Base-by-base conservation (phyloP, 2,329 filamentous ascomycete genomes). In the Fusarium sublunatum region DNA sequence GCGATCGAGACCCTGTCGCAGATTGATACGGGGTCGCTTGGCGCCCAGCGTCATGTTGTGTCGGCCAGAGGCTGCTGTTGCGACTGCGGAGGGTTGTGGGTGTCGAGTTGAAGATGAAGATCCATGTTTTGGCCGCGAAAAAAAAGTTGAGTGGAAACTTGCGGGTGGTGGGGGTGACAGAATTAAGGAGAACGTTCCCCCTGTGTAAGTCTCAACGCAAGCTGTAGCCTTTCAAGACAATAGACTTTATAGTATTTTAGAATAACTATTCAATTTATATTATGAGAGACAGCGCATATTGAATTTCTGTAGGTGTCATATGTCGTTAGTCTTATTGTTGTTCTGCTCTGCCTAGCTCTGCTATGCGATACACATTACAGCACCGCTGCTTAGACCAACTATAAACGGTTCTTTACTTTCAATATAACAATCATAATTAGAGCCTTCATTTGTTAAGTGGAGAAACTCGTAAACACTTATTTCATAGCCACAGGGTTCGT, bases 1-100 rank as follows among this genome's bases (percentile, higher is more conserved):
- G 59, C 83, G 83, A 69, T 92, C 90, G 32, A 92, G 75, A 19
- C 70, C 67, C 9, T 64, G 66, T 10, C 67, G 68, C 10, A 76
- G 60, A 12, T 48, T 67, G 5, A 54, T 39, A 2, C 61, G 63
- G 4, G 61, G 38, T n/a, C 47, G 34, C 12, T 58, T 67, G 10
- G 35, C 47, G 13, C 54, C 61, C 22, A 65, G 28, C 13, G 64
- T 52, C 68, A 70, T 70, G 40, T 24, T 48, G 26, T 34, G 19
- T 19, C 19, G 19, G 6, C 22, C 45, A 31, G 7, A 4, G 29
- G 22, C 28, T 50, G 44, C 5, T 26, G 25, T 8, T 38, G 31
- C n/a, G 22, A 5, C n/a, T 26, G 22, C 7, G 12, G 12, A 10
- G 13, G n/a, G 12, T 10, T 43, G 47, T 32, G 12, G 4, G 6